A percentile compares a stretch with the other conserved stretches of the same genome.
phyloP scores from a whole-genome alignment of 2,329 filamentous ascomycete genomes.

The Penicillium capsulatum region DNA sequence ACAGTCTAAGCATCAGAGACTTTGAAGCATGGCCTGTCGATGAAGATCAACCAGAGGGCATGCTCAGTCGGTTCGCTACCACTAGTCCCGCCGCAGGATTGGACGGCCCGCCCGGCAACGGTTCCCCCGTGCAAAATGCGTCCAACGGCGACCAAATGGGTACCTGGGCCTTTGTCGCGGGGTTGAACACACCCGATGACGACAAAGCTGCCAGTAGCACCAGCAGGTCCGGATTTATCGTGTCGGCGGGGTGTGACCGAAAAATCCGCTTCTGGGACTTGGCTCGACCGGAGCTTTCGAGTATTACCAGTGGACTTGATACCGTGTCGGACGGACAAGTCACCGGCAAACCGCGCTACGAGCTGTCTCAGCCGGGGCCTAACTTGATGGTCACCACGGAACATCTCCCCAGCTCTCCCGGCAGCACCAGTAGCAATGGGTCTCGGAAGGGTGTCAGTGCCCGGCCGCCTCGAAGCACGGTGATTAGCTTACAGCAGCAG shows the following conservation, averaged over 20 bases:
- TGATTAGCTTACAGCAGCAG: slow-evolving; percentile 85
- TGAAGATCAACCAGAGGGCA: slow-evolving; percentile 79
- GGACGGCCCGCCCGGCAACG: slow-evolving; percentile 47
- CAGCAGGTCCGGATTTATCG: slow-evolving; percentile 72
- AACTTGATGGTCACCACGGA: slow-evolving; percentile 65
- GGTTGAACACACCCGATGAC: slow-evolving; percentile 65
- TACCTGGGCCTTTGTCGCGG: slow-evolving; percentile 70
- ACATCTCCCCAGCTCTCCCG: slow-evolving; percentile 46
- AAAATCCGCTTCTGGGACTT: slow-evolving; percentile 94
- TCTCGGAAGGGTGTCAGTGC: slow-evolving; percentile 35
- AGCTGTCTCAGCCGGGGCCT: slow-evolving; percentile 58
- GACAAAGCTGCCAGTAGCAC: slow-evolving; percentile 54
- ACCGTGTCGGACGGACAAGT: slow-evolving; percentile 54
- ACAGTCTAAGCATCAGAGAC: slow-evolving; percentile 45
- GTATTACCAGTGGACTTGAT: slow-evolving; percentile 73
- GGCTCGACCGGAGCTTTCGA: slow-evolving; percentile 69
- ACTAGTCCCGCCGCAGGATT: slow-evolving; percentile 33
- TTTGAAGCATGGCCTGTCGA: slow-evolving; percentile 88
- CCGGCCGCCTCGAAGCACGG: slow-evolving; percentile 67
- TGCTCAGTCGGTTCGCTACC: slow-evolving; percentile 77
- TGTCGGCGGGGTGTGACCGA: slow-evolving; percentile 84
- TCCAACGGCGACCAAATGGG: slow-evolving; percentile 42
- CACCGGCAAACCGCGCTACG: slow-evolving; percentile 63
- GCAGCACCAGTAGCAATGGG: slow-evolving; percentile 27
- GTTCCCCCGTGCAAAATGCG: too few species aligned